Evolutionary conservation across 31 red algal genomes (phyloP).

Genomic region (Endocladia muricata): DNA sequence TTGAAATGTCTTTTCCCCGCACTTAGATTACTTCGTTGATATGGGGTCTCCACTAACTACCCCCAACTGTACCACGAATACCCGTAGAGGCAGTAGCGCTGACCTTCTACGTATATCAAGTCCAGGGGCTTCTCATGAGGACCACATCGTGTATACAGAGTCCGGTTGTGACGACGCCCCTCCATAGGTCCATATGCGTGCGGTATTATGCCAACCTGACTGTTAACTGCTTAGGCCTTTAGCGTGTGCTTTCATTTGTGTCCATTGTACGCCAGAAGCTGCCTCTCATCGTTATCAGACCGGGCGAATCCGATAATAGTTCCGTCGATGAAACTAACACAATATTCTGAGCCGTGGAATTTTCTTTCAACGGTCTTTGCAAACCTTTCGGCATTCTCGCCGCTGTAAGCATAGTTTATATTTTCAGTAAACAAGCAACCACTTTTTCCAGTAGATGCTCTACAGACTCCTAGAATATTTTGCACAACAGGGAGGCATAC

Average conservation of each 20-base stretch:
- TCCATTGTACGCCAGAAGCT: not conserved
- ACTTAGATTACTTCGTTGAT: not conserved
- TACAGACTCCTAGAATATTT: conserved; percentile 25
- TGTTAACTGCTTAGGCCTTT: not conserved
- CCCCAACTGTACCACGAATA: not conserved
- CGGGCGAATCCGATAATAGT: not conserved
- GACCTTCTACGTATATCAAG: not conserved
- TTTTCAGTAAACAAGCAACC: not conserved
- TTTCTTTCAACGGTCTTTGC: not conserved
- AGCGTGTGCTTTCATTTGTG: not conserved
- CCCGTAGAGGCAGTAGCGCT: not conserved
- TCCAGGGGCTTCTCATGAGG: not conserved
- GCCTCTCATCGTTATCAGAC: not conserved
- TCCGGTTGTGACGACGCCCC: not conserved
- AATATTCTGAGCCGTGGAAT: not conserved
- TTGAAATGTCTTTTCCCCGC: not conserved
- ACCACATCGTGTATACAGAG: not conserved
- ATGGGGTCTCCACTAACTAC: not conserved
- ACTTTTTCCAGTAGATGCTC: not conserved
- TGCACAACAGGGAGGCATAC: conserved; percentile 14
- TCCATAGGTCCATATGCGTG: not conserved
- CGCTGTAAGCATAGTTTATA: not conserved
- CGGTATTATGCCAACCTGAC: not conserved
- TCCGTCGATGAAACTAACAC: not conserved
- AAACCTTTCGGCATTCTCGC: not conserved